Evolutionary conservation across 2,329 filamentous ascomycete genomes (phyloP), one percentile per base, ranked within the genome.

Genomic region (Decorospora gaudefroyi): DNA sequence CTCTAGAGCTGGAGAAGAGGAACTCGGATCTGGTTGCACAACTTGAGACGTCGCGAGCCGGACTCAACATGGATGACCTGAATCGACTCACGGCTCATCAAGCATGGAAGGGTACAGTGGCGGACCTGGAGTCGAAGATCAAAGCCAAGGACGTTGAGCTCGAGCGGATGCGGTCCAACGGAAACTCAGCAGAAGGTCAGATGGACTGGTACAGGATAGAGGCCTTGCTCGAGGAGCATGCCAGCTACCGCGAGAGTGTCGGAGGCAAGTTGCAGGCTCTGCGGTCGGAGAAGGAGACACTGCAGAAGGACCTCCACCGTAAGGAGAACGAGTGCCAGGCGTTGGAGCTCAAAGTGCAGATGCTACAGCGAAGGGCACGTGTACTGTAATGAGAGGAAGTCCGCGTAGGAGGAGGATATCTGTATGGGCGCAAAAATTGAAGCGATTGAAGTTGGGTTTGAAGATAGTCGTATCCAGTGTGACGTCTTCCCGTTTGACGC

Each of bases 1-100:
- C 68, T 10, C 64, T 75, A 11, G 72, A 74, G 46, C 55, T 74
- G 2, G 72, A 75, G 46, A 65, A 67, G 50, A 55, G 67, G 2
- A 74, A 74, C 48, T 55, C 62, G 7, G 67, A 72, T 33, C 57
- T 73, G 2, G 47, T 66, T 2, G 22, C 44, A 4, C 63, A 72
- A 27, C 48, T 69, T n/a, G 56, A 58, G 29, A 51, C 46, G 3
- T 53, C 69, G 18, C 64, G 56, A 30, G 55, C 59, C 11, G 59
- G 62, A 5, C 51, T 57, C 6, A 57, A 41, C 36, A 60, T 68
- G 44, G 65, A 69, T 28, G 59, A 65, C 21, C 40, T 70, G 21
- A 69, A 69, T 51, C 54, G 62, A 17, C 32, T 64, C 37, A 64
- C 65, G 0, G 67, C 67, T 7, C 67, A 70, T 48, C 54, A 68